These are phyloP conservation scores for Paramecium octaurelia DNA, from an alignment of 73 alveolate species.

Conservation along the genomic window DNA sequence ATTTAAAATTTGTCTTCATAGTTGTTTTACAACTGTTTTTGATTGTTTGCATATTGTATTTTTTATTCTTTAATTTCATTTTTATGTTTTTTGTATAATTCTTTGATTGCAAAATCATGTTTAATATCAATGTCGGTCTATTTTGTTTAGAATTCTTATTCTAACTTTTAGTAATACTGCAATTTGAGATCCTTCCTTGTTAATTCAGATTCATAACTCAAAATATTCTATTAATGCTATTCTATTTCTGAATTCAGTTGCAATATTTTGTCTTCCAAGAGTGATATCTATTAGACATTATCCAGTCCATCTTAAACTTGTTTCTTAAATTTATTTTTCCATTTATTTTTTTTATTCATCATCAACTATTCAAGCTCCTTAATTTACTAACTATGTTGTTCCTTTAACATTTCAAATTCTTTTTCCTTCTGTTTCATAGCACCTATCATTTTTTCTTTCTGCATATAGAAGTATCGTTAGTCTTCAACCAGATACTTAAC, in stretches of 20 bases:
- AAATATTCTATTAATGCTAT: background rate
- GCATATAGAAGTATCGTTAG: background rate
- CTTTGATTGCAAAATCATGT: conserved; percentile 14
- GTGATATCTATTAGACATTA: background rate
- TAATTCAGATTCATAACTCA: background rate
- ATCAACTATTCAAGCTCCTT: background rate
- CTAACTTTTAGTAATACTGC: background rate
- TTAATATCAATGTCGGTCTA: background rate
- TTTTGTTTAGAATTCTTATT: background rate
- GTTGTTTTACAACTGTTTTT: background rate
- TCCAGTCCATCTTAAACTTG: background rate
- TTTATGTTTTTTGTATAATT: background rate
- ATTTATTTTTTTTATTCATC: background rate
- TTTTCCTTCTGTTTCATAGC: background rate
- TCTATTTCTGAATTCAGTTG: background rate
- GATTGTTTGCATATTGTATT: background rate
- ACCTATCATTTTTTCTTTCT: background rate
- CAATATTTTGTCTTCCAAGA: background rate
- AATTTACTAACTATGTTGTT: background rate
- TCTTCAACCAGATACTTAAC: conserved; percentile 1
- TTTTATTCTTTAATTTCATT: background rate
- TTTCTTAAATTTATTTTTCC: background rate
- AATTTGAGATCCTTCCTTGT: background rate
- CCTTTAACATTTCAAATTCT: background rate
- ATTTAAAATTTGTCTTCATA: background rate